These are phyloP conservation scores for Solanum sejunctum DNA, from an alignment of 257 asterid genomes.

Conservation along the genomic window DNA sequence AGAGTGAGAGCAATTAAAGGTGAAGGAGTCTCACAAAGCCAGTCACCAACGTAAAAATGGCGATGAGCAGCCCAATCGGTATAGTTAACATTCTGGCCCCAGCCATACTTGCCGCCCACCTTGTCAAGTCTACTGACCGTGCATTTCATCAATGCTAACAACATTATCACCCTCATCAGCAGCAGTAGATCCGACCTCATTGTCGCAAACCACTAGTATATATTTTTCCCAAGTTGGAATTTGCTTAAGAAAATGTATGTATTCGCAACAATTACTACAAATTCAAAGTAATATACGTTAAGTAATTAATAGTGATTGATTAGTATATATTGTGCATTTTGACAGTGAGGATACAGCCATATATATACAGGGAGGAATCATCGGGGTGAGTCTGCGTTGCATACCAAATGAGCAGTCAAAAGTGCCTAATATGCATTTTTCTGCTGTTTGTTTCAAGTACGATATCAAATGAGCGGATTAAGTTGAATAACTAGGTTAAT, in stretches of 20 bases:
- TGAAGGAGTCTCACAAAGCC: slow-evolving; percentile 28
- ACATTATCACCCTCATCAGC: neutral
- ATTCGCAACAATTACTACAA: neutral
- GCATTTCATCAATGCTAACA: neutral
- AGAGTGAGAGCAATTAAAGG: neutral
- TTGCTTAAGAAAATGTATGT: neutral
- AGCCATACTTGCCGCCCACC: slow-evolving; percentile 38
- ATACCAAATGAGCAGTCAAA: neutral
- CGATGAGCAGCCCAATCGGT: slow-evolving; percentile 42
- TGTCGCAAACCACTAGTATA: neutral
- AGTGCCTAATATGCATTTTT: neutral
- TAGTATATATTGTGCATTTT: neutral
- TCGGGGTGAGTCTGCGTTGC: neutral
- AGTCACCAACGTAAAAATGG: slow-evolving; percentile 42
- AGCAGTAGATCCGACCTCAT: neutral
- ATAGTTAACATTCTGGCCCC: slow-evolving; percentile 38
- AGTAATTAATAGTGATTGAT: neutral
- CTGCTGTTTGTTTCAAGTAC: neutral
- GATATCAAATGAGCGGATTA: accelerated
- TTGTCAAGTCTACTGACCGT: neutral
- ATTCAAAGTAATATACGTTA: neutral
- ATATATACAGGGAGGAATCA: neutral
- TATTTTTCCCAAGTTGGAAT: neutral
- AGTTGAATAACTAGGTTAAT: neutral
- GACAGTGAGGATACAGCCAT: neutral